A percentile compares a stretch with the other conserved stretches of the same genome.
Evolutionary conservation across 768 basidiomycete species (phyloP).

Genomic region (Chalciporus chontae): DNA sequence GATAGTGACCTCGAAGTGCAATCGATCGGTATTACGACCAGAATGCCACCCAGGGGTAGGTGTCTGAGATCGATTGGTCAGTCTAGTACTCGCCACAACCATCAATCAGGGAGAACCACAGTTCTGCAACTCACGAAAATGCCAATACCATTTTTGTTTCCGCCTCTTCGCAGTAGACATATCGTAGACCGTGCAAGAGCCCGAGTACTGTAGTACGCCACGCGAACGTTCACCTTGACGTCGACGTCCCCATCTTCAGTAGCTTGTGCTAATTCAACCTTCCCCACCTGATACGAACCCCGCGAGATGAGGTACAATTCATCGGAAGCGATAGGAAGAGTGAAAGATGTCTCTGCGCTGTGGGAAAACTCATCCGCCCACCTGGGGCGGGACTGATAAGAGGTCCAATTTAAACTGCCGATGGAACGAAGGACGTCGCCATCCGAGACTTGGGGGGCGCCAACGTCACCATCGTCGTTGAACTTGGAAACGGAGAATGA

Average conservation of each 20-base stretch:
- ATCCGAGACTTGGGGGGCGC: conserved; percentile 10
- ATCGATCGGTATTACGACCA: conserved; percentile 8
- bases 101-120: neutral
- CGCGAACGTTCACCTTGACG: conserved; percentile 29
- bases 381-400: conserved; percentile 4
- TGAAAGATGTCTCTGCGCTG: conserved; percentile 23
- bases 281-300: conserved; percentile 27
- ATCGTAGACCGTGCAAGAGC: conserved; percentile 29
- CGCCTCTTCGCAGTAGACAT: conserved; percentile 28
- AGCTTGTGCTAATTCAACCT: conserved; percentile 18
- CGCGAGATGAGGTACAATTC: conserved; percentile 34
- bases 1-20: conserved; percentile 29
- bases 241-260: conserved; percentile 10
- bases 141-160: conserved; percentile 32
- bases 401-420: conserved; percentile 11
- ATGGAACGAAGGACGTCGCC: conserved; percentile 17
- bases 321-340: conserved; percentile 28
- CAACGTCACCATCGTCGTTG: neutral
- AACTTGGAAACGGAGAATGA: neutral
- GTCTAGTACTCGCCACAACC: neutral
- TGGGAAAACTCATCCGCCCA: conserved; percentile 17
- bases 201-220: conserved; percentile 23
- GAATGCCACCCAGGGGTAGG: conserved; percentile 1
- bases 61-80: conserved; percentile 12
- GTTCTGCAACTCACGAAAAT: conserved; percentile 32